Evolutionary conservation across 305 asterid genomes (phyloP).

Genomic region (Fraxinus xanthoxyloides): DNA sequence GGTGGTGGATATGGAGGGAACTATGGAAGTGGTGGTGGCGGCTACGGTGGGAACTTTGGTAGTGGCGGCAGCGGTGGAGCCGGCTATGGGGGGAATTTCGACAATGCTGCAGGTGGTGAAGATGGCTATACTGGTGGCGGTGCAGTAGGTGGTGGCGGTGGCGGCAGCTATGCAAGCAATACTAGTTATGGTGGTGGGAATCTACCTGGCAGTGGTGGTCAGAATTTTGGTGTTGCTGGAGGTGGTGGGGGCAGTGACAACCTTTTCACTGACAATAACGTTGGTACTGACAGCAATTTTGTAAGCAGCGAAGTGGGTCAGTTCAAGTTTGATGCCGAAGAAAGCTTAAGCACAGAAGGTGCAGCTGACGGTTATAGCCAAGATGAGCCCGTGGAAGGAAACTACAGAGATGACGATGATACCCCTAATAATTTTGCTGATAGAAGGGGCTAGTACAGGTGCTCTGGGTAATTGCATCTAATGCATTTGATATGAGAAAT

Average conservation of each 20-base stretch:
- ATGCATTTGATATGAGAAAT: neutral
- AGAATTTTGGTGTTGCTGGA: slow-evolving; percentile 30
- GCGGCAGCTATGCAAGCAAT: slow-evolving; percentile 15
- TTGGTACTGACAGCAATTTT: slow-evolving; percentile 6
- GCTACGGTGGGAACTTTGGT: neutral
- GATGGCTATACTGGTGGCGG: slow-evolving; percentile 11
- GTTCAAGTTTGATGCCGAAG: slow-evolving; percentile 13
- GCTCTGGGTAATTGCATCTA: neutral
- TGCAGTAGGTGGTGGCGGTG: slow-evolving; percentile 1
- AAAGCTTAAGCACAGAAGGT: slow-evolving; percentile 9
- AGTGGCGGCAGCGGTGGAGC: neutral
- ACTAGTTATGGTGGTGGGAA: slow-evolving; percentile 14
- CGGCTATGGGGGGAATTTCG: neutral
- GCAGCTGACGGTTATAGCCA: slow-evolving; percentile 17
- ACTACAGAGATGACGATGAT: slow-evolving; percentile 21
- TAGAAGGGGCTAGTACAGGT: slow-evolving; percentile 34
- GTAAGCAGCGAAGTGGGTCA: slow-evolving; percentile 18
- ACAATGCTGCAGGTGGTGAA: neutral
- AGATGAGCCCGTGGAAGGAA: slow-evolving; percentile 14
- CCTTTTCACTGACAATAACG: neutral
- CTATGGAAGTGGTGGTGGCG: neutral
- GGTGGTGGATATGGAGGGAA: slow-evolving; percentile 4
- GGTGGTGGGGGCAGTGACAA: slow-evolving; percentile 26
- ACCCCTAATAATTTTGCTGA: slow-evolving; percentile 25
- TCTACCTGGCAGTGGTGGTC: slow-evolving; percentile 18